phyloP scores from a whole-genome alignment of 306 rosid genomes.

The Spatholobus suberectus region DNA sequence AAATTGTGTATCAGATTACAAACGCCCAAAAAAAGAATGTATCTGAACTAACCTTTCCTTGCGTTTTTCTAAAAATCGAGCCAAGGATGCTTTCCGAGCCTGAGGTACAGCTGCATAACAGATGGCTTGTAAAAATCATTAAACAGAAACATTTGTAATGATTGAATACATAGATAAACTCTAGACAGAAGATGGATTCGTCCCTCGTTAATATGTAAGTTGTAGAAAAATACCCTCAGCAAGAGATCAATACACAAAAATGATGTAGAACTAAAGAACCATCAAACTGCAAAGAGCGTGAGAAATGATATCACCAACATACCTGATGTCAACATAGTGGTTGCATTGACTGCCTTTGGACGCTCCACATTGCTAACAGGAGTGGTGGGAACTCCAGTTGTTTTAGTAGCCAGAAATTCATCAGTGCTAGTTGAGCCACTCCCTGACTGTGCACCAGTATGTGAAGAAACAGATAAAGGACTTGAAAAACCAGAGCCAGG shows the following conservation, averaged over 20 bases:
- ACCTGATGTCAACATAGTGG: constrained; percentile 77
- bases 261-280: neutral
- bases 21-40: neutral
- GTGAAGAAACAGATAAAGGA: constrained; percentile 86
- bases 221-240: neutral
- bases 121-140: constrained; percentile 27
- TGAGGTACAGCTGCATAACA: constrained; percentile 76
- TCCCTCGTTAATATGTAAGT: neutral
- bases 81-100: constrained; percentile 93
- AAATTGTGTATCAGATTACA: neutral
- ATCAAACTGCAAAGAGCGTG: neutral
- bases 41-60: constrained; percentile 73
- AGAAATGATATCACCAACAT: constrained; percentile 32
- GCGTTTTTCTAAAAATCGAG: constrained; percentile 90
- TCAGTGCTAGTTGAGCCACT: constrained; percentile 86
- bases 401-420: constrained; percentile 67
- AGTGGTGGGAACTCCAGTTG: constrained; percentile 50
- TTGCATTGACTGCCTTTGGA: constrained; percentile 53
- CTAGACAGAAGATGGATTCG: neutral
- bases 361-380: constrained; percentile 69
- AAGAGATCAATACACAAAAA: neutral
- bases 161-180: constrained; percentile 16
- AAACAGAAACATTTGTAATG: constrained; percentile 12
- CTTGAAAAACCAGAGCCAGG: constrained; percentile 64
- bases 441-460: constrained; percentile 68